Percentiles rank a stretch among this genome's conserved stretches.
Conservation (phyloP, 805 yeast species). For the Yarrowia sp. region DNA sequence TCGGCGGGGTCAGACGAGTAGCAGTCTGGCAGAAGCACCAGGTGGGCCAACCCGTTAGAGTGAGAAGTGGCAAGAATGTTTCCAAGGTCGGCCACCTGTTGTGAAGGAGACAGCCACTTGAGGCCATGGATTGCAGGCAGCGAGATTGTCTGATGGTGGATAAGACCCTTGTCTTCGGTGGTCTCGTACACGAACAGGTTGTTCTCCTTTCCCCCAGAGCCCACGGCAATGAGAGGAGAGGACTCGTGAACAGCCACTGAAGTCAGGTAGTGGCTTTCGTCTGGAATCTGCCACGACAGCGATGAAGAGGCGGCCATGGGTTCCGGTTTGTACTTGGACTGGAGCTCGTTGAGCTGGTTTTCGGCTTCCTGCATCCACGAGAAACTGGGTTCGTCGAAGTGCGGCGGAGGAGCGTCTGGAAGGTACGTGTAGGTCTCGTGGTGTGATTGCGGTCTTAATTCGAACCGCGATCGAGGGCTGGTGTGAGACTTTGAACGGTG, state of each 20-base stretch:
- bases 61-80: slow-evolving; percentile 63
- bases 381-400: slow-evolving; percentile 8
- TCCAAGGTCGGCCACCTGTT: slow-evolving; percentile 42
- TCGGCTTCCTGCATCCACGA: slow-evolving; percentile 22
- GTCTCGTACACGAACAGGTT: slow-evolving; percentile 55
- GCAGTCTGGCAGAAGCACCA: slow-evolving; percentile 63
- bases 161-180: slow-evolving; percentile 40
- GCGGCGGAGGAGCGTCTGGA: slow-evolving; percentile 3
- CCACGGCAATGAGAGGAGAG: slow-evolving; percentile 51
- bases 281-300: slow-evolving; percentile 42
- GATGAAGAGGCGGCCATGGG: slow-evolving; percentile 27
- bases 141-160: slow-evolving; percentile 58
- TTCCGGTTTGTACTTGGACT: background rate
- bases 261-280: slow-evolving; percentile 37
- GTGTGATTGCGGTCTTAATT: background rate
- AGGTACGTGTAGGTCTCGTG: background rate
- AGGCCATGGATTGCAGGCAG: slow-evolving; percentile 52
- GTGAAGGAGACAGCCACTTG: slow-evolving; percentile 41
- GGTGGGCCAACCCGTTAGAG: slow-evolving; percentile 66
- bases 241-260: slow-evolving; percentile 39
- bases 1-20: slow-evolving; percentile 56
- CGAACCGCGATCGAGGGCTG: background rate
- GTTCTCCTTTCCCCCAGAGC: slow-evolving; percentile 47
- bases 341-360: background rate
- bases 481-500: slow-evolving; percentile 17